Percentiles rank a stretch among this genome's conserved stretches.
phyloP scores from a whole-genome alignment of 2,329 filamentous ascomycete genomes.

The Fusarium lyarnte region DNA sequence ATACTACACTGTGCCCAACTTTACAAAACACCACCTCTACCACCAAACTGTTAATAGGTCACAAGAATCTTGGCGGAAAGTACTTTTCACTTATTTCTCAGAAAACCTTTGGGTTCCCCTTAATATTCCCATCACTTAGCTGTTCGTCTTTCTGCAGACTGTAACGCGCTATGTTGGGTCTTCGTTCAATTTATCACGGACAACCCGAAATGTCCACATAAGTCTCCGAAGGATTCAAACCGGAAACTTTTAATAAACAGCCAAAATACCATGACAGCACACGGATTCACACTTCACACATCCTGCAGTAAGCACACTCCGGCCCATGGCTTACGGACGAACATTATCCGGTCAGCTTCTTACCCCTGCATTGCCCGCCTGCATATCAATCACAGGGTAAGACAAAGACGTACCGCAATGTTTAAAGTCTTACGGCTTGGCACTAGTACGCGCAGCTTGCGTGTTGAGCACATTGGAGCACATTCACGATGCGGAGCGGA shows the following conservation, averaged over 20 bases:
- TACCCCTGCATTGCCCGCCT: not conserved
- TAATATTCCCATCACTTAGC: too few relatives aligned
- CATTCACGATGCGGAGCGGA: constrained; percentile 17
- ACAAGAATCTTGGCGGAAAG: not conserved
- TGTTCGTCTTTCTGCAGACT: not conserved
- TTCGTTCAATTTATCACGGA: not conserved
- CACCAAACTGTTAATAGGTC: not conserved
- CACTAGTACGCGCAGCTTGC: not conserved
- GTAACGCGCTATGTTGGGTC: not conserved
- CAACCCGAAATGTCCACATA: not conserved
- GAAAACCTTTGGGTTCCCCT: not conserved
- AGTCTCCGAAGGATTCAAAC: not conserved
- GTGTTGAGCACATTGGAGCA: not conserved
- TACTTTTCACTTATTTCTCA: not conserved
- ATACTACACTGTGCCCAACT: not conserved
- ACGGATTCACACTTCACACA: not conserved
- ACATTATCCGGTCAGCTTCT: not conserved
- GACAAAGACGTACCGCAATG: not conserved
- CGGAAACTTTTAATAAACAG: not conserved
- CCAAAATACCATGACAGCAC: not conserved
- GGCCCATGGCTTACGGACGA: not conserved
- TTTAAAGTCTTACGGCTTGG: not conserved
- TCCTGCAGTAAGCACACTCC: not conserved
- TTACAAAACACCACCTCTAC: not conserved
- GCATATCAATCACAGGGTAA: not conserved